Percentiles rank a stretch among this genome's conserved stretches.
These are phyloP conservation scores for Aspergillus sojae DNA, from an alignment of 2,329 filamentous ascomycete genomes.

Conservation along the genomic window DNA sequence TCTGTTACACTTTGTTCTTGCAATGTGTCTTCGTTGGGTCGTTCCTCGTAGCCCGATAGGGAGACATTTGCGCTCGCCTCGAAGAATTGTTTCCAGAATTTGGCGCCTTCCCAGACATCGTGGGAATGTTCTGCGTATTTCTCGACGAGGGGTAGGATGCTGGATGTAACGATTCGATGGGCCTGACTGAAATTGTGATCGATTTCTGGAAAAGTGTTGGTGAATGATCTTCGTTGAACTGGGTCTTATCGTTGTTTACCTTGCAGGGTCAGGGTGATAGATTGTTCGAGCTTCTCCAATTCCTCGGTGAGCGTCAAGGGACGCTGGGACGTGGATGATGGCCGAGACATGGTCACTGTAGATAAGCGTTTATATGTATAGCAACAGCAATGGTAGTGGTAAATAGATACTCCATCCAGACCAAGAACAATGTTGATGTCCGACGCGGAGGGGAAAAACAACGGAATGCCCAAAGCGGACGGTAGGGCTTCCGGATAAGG, in stretches of 20 bases:
- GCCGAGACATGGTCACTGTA: slow-evolving; percentile 53
- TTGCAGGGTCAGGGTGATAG: slow-evolving; percentile 93
- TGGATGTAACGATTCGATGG: slow-evolving; percentile 92
- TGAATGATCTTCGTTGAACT: slow-evolving; percentile 14
- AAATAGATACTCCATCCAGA: neutral
- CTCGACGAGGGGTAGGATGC: slow-evolving; percentile 89
- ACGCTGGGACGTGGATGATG: slow-evolving; percentile 51
- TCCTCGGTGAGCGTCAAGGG: slow-evolving; percentile 86
- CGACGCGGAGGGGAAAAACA: slow-evolving; percentile 32
- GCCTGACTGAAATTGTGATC: slow-evolving; percentile 97
- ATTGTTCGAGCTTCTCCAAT: slow-evolving; percentile 92
- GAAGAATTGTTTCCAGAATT: slow-evolving; percentile 99
- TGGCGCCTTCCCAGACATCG: slow-evolving; percentile 94
- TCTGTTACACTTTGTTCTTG: slow-evolving; percentile 55
- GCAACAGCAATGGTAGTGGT: neutral
- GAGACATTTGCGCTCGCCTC: slow-evolving; percentile 97
- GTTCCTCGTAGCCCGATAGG: slow-evolving; percentile 89
- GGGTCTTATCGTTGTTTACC: slow-evolving; percentile 51
- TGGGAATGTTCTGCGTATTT: slow-evolving; percentile 93
- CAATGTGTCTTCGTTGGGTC: slow-evolving; percentile 62
- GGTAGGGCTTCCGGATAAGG: slow-evolving; percentile 41
- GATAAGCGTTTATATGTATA: neutral
- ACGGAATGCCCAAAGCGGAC: slow-evolving; percentile 32
- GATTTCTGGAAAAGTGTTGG: slow-evolving; percentile 68
- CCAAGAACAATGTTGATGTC: slow-evolving; percentile 20